phyloP scores from a whole-genome alignment of 176 grass and related monocot species.

The Bolboschoenus planiculmis region DNA sequence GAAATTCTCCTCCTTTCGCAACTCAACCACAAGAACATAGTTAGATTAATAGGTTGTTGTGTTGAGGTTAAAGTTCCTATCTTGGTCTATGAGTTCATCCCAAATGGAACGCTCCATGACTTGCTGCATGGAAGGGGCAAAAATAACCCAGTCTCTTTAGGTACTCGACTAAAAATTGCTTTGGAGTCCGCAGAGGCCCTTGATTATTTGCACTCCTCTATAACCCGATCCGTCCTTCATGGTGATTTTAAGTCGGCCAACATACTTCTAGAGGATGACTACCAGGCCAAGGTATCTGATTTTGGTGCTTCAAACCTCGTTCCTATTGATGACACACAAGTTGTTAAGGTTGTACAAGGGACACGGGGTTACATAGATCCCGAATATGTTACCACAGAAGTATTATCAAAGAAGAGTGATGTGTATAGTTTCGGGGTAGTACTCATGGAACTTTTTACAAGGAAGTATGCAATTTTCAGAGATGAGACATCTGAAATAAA shows the following conservation, averaged over 20 bases:
- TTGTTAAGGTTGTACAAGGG: neutral
- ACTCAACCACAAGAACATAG: conserved; percentile 32
- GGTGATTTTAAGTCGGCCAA: conserved; percentile 30
- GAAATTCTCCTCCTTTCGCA: conserved; percentile 42
- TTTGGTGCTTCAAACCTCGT: conserved; percentile 21
- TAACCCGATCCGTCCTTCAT: conserved; percentile 20
- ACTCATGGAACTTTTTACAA: conserved; percentile 23
- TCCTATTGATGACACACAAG: neutral
- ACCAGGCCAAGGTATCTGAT: conserved; percentile 17
- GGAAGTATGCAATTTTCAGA: neutral
- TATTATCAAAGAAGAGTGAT: conserved; percentile 17
- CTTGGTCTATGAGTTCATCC: conserved; percentile 30
- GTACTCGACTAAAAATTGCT: conserved; percentile 10
- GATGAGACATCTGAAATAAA: neutral
- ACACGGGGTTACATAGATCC: conserved; percentile 23
- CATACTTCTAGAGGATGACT: conserved; percentile 19
- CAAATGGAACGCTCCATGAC: conserved; percentile 23
- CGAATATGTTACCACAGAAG: neutral
- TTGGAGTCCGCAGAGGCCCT: conserved; percentile 22
- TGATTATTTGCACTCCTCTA: conserved; percentile 26
- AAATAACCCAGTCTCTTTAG: neutral
- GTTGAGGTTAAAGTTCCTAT: conserved; percentile 33
- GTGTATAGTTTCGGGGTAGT: conserved; percentile 30
- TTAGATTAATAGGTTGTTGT: conserved; percentile 34
- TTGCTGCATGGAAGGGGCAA: conserved; percentile 15